Evolutionary conservation across 2,329 filamentous ascomycete species (phyloP).

Genomic region (Fulvia fulva): DNA sequence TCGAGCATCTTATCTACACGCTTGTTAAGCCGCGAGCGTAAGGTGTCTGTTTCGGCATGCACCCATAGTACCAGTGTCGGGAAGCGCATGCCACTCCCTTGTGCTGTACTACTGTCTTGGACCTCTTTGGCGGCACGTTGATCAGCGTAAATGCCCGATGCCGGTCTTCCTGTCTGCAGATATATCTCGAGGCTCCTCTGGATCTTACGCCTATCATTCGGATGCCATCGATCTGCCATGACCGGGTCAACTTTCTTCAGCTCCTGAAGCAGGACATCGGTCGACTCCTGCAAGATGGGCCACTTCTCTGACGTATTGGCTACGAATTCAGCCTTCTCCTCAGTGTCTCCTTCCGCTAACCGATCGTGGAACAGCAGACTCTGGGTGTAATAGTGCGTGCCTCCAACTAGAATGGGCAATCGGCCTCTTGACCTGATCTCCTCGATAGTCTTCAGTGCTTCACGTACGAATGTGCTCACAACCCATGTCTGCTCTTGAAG

Average conservation of each 20-base stretch:
- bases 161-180: constrained; percentile 72
- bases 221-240: constrained; percentile 92
- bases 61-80: constrained; percentile 79
- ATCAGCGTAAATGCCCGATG: constrained; percentile 82
- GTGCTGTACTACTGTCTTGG: background rate
- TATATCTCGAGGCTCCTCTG: constrained; percentile 85
- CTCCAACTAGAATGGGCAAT: constrained; percentile 85
- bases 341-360: constrained; percentile 49
- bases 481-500: constrained; percentile 78
- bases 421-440: constrained; percentile 76
- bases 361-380: constrained; percentile 76
- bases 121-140: constrained; percentile 46
- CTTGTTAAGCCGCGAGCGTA: constrained; percentile 67
- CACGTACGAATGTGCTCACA: constrained; percentile 70
- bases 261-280: constrained; percentile 67
- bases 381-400: constrained; percentile 93
- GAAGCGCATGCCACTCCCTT: constrained; percentile 41
- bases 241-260: constrained; percentile 77
- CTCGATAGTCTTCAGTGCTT: constrained; percentile 64
- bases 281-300: constrained; percentile 68
- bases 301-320: constrained; percentile 42
- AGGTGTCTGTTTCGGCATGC: constrained; percentile 64
- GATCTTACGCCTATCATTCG: constrained; percentile 87
- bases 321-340: constrained; percentile 25
- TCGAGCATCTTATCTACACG: constrained; percentile 83